A percentile compares a stretch with the other conserved stretches of the same genome.
Conservation (phyloP, 2,329 filamentous ascomycete genomes). For the Colletotrichum tamarilloi region DNA sequence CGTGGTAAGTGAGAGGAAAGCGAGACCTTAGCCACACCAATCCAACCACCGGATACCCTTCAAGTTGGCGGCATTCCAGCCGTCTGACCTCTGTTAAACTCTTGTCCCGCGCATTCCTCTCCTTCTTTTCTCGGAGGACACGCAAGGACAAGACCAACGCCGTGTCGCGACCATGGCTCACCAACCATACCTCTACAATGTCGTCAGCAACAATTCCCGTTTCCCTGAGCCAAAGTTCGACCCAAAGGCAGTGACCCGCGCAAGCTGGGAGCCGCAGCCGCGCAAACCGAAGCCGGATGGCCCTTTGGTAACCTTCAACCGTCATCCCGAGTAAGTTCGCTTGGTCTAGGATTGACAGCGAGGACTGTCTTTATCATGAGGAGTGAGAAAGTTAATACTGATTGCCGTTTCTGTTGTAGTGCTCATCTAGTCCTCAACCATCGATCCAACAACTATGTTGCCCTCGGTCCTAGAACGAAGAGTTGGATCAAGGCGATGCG, state of each 20-base stretch:
- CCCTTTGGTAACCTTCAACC: conserved; percentile 84
- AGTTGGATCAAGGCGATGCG: conserved; percentile 76
- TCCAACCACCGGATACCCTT: background rate
- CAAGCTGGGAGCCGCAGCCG: conserved; percentile 76
- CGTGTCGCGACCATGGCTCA: conserved; percentile 44
- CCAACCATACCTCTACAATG: conserved; percentile 79
- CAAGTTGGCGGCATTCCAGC: conserved; percentile 19
- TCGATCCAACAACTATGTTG: conserved; percentile 68
- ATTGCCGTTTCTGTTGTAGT: conserved; percentile 45
- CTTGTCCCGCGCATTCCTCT: conserved; percentile 13
- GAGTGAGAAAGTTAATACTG: background rate
- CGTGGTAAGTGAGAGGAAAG: background rate
- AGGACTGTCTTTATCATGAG: too few species aligned
- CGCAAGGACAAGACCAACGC: background rate
- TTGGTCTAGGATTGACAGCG: background rate
- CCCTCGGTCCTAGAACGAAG: conserved; percentile 79
- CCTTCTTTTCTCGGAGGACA: background rate
- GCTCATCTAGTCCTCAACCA: conserved; percentile 73
- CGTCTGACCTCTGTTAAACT: background rate
- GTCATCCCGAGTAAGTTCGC: conserved; percentile 81
- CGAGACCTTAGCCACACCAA: background rate
- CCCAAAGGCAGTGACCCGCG: conserved; percentile 85
- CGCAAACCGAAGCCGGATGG: conserved; percentile 75
- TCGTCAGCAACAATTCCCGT: conserved; percentile 61
- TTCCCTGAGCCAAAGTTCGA: conserved; percentile 75